phyloP scores from a whole-genome alignment of 1,284 basidiomycete species.

The Erythrobasidium hasegawianum region DNA sequence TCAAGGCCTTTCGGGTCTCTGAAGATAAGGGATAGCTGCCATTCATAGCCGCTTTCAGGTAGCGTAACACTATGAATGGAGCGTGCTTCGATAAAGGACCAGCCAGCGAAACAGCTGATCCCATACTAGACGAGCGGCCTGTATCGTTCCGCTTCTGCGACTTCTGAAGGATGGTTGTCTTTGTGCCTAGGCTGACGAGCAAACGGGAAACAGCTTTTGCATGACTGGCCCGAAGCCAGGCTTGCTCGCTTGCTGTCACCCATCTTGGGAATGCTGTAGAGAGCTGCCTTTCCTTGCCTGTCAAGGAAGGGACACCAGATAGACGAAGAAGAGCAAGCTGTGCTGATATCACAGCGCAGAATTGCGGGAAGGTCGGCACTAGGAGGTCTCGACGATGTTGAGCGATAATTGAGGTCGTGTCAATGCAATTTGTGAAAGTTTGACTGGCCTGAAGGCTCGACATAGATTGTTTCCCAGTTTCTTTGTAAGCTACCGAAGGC shows the following conservation, averaged over 20 bases:
- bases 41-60: conserved; percentile 40
- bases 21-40: conserved; percentile 36
- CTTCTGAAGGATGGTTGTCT: conserved; percentile 35
- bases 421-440: conserved; percentile 34
- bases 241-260: conserved; percentile 34
- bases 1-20: conserved; percentile 36
- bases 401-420: conserved; percentile 37
- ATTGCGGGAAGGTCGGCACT: conserved; percentile 40
- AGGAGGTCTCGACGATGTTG: conserved; percentile 42
- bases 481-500: background rate
- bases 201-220: conserved; percentile 39
- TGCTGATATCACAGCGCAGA: conserved; percentile 32
- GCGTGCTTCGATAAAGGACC: conserved; percentile 45
- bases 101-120: conserved; percentile 31
- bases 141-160: conserved; percentile 17
- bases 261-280: conserved; percentile 38
- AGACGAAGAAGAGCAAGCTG: conserved; percentile 36
- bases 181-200: conserved; percentile 40
- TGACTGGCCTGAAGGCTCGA: conserved; percentile 6
- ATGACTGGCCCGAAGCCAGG: conserved; percentile 28
- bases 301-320: conserved; percentile 34
- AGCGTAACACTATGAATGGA: conserved; percentile 43
- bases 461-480: background rate
- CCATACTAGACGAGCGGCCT: background rate
- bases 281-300: conserved; percentile 17